Conservation (phyloP, 768 basidiomycete species). For the Mycena maculata region DNA sequence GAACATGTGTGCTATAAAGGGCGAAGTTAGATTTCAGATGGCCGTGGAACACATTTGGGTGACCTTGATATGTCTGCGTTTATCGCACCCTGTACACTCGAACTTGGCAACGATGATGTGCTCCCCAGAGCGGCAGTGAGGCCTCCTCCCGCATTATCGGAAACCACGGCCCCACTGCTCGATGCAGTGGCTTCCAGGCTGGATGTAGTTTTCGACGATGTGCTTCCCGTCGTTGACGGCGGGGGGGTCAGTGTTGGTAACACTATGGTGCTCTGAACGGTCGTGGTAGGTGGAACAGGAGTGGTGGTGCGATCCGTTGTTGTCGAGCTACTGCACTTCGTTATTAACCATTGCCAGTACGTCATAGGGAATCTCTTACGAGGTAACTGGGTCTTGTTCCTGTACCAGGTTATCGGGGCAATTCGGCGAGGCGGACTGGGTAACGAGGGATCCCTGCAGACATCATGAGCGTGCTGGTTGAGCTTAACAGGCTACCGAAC, state of each 20-base stretch:
- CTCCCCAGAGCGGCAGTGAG: neutral
- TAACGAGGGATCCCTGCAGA: constrained; percentile 1
- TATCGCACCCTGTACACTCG: neutral
- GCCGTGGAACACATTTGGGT: neutral
- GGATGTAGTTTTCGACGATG: neutral
- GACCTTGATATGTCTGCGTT: neutral
- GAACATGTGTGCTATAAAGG: neutral
- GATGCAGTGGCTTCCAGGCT: neutral
- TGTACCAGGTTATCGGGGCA: neutral
- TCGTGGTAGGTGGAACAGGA: neutral
- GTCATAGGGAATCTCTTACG: neutral
- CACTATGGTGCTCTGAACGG: neutral
- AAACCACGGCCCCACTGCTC: neutral
- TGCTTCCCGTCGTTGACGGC: neutral
- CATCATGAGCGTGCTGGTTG: neutral
- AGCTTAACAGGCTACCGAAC: neutral
- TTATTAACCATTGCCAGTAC: neutral
- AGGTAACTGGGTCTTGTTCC: neutral
- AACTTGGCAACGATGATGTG: neutral
- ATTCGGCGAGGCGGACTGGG: neutral
- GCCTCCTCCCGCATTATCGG: too few species aligned
- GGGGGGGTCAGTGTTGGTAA: neutral
- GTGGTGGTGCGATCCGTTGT: too few species aligned
- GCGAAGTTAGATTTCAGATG: neutral
- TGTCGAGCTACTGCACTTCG: neutral